Base-by-base conservation (phyloP, 495 filamentous ascomycete genomes). In the Aspergillus biplanus region DNA sequence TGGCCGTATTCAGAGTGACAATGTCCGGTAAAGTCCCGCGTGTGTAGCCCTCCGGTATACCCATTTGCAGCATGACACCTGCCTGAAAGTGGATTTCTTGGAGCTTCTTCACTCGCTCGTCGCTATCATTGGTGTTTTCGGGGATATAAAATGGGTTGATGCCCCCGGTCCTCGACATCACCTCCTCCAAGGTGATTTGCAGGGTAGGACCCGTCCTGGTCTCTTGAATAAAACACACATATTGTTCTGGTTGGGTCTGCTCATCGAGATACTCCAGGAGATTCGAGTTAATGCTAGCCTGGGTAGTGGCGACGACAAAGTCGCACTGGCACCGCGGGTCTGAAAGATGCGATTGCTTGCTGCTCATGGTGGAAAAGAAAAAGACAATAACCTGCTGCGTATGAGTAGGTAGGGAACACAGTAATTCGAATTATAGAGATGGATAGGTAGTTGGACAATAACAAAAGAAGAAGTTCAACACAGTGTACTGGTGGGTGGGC, bases 281-380 rank as follows among this genome's bases (percentile, higher is more conserved):
- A 9, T 33, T 49, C 7, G 62, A 39, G 39, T 64, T 64, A 27
- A 64, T 64, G 56, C 62, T 64, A 5, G 47, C 62, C 62, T 64
- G 62, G 16, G 62, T 64, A 21, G 62, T 64, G 18, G 62, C 21
- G 18, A 64, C 56, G 4, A 64, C 62, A 54, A 64, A 64, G 56
- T 64, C 62, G 34, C 53, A 64, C 18, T 35, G 34, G 55, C 55
- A 64, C 15, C 35, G 15, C 5, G 62, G 15, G 35, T 44, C 37
- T 4, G 62, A 54, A 12, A 64, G 62, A 35, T 54, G 37, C 6
- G 62, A 64, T n/a, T 11, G 11, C 1, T 5, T 53, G 7, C 32
- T 12, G 31, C 32, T 33, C 61, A 58, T 58, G 46, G 55, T 47
- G 0, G 0, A 44, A 13, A 2, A 44, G 39, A 15, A 15, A 44